Conservation (phyloP, 805 yeast genomes). For the Cyberlindnera euphorbiae region DNA sequence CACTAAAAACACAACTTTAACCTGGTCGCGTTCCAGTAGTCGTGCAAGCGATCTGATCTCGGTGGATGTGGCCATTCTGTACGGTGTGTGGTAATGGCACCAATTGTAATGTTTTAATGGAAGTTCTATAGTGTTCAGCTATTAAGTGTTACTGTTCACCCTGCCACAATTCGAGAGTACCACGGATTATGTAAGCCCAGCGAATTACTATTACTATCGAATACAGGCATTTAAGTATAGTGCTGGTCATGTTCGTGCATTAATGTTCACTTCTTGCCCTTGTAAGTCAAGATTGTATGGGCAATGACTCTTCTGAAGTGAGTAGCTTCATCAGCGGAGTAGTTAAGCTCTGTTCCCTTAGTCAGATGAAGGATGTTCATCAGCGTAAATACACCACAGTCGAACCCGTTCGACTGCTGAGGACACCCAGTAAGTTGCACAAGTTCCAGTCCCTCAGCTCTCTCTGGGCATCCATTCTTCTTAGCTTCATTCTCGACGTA, state of each 20-base stretch:
- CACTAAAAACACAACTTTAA: conserved; percentile 57
- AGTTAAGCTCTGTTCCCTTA: conserved; percentile 44
- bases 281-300: conserved; percentile 13
- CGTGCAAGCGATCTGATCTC: conserved; percentile 5
- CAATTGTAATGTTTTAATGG: too few relatives aligned
- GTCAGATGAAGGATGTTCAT: conserved; percentile 65
- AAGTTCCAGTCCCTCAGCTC: conserved; percentile 31
- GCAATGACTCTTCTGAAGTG: conserved; percentile 48
- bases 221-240: too few relatives aligned
- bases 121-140: too few relatives aligned
- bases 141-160: too few relatives aligned
- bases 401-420: conserved; percentile 83
- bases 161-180: too few relatives aligned
- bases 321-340: conserved; percentile 65
- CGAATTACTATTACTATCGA: too few relatives aligned
- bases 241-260: too few relatives aligned
- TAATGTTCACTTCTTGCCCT: conserved; percentile 4
- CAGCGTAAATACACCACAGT: conserved; percentile 93
- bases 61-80: too few relatives aligned
- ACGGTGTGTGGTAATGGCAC: too few relatives aligned
- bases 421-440: conserved; percentile 50
- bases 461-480: conserved; percentile 32
- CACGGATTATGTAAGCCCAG: too few relatives aligned
- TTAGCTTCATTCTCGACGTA: conserved; percentile 69
- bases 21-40: conserved; percentile 5